phyloP scores from a whole-genome alignment of 2,329 filamentous ascomycete genomes.

The Colletotrichum sp. region DNA sequence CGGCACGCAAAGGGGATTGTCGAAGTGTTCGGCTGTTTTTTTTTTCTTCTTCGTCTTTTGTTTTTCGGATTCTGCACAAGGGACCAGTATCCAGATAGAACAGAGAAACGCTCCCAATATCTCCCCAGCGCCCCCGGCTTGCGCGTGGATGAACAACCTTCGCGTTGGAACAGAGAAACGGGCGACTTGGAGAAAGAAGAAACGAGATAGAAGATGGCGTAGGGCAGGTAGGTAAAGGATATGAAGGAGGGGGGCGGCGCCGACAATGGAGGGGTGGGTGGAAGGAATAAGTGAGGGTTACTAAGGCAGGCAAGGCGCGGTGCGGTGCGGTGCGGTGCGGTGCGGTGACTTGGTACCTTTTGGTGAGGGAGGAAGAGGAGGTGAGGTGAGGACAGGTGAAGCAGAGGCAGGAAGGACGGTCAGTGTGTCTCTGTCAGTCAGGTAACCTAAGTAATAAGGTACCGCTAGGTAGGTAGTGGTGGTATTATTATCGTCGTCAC shows the following conservation, averaged over 20 bases:
- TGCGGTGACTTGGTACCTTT: not conserved
- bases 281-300: not conserved
- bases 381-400: not conserved
- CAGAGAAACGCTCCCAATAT: not conserved
- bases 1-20: not conserved
- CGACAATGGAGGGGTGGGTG: not conserved
- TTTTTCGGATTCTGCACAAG: not conserved
- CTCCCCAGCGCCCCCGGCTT: conserved; percentile 2
- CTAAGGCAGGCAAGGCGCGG: not conserved
- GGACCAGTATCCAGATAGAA: not conserved
- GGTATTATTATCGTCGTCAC: not conserved
- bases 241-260: not conserved
- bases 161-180: conserved; percentile 1
- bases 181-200: conserved; percentile 1
- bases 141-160: not conserved
- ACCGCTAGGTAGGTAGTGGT: not conserved
- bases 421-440: not conserved
- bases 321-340: not conserved
- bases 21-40: not conserved
- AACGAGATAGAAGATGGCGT: not conserved
- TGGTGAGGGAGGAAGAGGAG: not conserved
- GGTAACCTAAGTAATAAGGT: not conserved
- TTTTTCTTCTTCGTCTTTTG: not conserved
- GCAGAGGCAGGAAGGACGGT: not conserved
- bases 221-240: not conserved